Percentiles rank a stretch among this genome's conserved stretches.
Conservation (phyloP, 805 yeast species). For the Schwanniomyces occidentalis region DNA sequence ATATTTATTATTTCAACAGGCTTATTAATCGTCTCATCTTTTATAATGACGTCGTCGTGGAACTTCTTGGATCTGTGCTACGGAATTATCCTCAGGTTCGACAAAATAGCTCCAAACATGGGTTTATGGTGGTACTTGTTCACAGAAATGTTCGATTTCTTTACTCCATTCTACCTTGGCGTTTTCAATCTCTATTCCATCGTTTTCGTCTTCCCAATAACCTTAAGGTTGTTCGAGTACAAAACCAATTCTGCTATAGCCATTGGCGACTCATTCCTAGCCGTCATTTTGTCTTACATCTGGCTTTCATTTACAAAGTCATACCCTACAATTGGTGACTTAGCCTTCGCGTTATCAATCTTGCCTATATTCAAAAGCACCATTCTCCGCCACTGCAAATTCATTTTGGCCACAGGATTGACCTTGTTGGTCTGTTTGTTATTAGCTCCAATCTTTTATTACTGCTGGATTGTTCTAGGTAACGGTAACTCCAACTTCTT, state of each 20-base stretch:
- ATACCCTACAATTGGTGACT: constrained; percentile 83
- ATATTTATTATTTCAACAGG: constrained; percentile 15
- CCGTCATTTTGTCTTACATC: constrained; percentile 42
- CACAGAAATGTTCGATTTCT: constrained; percentile 91
- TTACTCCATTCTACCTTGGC: constrained; percentile 77
- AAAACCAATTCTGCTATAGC: constrained; percentile 1
- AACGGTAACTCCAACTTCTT: constrained; percentile 96
- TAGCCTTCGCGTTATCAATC: constrained; percentile 45
- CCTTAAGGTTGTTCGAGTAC: constrained; percentile 57
- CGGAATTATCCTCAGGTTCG: constrained; percentile 57
- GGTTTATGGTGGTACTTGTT: constrained; percentile 99
- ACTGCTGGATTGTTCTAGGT: constrained; percentile 91
- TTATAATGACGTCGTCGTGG: constrained; percentile 25
- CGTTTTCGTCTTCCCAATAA: constrained; percentile 69
- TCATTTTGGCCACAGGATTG: constrained; percentile 47
- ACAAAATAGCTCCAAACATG: constrained; percentile 80
- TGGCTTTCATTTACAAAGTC: constrained; percentile 67
- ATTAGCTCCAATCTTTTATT: constrained; percentile 85
- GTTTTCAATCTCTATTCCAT: constrained; percentile 77
- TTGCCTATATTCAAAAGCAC: constrained; percentile 47
- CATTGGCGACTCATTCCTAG: constrained; percentile 57
- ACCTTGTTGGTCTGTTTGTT: constrained; percentile 53
- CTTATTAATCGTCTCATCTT: constrained; percentile 27
- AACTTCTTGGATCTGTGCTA: constrained; percentile 41
- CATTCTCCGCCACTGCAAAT: constrained; percentile 46